These are phyloP conservation scores for Myriosclerotinia curreyana DNA, from an alignment of 2,329 filamentous ascomycete species.

Conservation along the genomic window DNA sequence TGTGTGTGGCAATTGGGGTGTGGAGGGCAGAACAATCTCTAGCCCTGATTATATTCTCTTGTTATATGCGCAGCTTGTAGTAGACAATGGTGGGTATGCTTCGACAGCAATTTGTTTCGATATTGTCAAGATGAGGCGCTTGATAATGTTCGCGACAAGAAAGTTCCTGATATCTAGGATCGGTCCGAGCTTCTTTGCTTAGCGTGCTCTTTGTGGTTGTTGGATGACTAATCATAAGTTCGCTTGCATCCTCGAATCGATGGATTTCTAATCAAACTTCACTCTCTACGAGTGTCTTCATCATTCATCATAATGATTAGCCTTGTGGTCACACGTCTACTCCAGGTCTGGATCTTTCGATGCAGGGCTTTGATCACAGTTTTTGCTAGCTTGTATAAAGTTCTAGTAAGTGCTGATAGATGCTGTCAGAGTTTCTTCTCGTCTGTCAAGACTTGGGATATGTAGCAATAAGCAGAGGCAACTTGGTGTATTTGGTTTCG, in stretches of 20 bases:
- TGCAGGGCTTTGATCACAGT: not conserved
- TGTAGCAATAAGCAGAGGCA: not conserved
- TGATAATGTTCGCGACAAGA: conserved; percentile 9
- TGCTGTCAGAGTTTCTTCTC: not conserved
- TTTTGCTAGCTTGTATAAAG: not conserved
- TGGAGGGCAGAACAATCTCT: not conserved
- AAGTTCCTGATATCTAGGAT: conserved; percentile 18
- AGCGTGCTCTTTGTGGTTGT: conserved; percentile 4
- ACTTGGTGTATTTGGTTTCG: not conserved
- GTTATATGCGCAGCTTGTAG: not conserved
- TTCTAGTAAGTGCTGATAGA: not conserved
- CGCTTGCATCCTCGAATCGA: conserved; percentile 3
- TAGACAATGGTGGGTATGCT: not conserved
- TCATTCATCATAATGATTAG: not conserved
- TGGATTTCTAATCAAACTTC: conserved; percentile 14
- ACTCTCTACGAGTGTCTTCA: not conserved
- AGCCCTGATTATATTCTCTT: not conserved
- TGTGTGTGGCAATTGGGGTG: not conserved
- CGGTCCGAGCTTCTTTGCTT: conserved; percentile 15
- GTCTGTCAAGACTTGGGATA: not conserved
- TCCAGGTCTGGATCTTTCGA: not conserved
- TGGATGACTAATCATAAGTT: conserved; percentile 9
- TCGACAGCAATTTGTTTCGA: conserved; percentile 8
- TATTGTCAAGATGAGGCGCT: conserved; percentile 5
- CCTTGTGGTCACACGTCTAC: not conserved